Evolutionary conservation across 2,329 filamentous ascomycete genomes (phyloP).

Genomic region (Colletotrichum orchidophilum): DNA sequence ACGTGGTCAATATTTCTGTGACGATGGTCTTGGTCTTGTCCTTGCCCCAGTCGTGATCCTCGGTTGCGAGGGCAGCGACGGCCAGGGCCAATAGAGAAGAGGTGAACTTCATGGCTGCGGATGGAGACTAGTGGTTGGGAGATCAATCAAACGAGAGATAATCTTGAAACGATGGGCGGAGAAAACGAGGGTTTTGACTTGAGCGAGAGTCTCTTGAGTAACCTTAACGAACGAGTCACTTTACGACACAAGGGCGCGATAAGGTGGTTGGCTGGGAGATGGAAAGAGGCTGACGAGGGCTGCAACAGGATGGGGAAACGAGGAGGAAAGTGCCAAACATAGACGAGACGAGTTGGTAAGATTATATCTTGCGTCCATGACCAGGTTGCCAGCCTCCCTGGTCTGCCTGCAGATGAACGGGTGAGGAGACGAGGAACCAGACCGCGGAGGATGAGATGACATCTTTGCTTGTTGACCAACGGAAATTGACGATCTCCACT

Average conservation of each 20-base stretch:
- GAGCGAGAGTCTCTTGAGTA: constrained; percentile 35
- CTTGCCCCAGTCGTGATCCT: constrained; percentile 26
- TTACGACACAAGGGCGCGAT: constrained; percentile 10
- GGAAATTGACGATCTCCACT: constrained; percentile 26
- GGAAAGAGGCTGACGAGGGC: constrained; percentile 26
- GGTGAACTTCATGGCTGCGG: constrained; percentile 28
- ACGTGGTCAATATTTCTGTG: constrained; percentile 1
- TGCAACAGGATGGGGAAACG: constrained; percentile 14
- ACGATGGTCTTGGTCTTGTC: constrained; percentile 28
- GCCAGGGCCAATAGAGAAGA: constrained; percentile 29
- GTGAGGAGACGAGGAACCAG: background rate
- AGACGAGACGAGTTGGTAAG: constrained; percentile 30
- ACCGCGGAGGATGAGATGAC: constrained; percentile 29
- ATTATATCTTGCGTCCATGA: constrained; percentile 28
- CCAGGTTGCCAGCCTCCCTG: background rate
- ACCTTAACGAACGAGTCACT: constrained; percentile 37
- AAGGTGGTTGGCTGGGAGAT: constrained; percentile 29
- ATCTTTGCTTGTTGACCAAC: constrained; percentile 19
- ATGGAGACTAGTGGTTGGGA: background rate
- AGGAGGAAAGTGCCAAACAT: background rate
- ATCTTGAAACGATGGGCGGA: constrained; percentile 16
- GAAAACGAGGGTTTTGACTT: constrained; percentile 7
- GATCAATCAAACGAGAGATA: constrained; percentile 19
- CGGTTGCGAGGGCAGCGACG: constrained; percentile 24
- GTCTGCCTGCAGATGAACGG: background rate